Evolutionary conservation across 1,284 basidiomycete species (phyloP), one percentile per base, ranked within the genome.

Genomic region (Cerioporus squamosus): DNA sequence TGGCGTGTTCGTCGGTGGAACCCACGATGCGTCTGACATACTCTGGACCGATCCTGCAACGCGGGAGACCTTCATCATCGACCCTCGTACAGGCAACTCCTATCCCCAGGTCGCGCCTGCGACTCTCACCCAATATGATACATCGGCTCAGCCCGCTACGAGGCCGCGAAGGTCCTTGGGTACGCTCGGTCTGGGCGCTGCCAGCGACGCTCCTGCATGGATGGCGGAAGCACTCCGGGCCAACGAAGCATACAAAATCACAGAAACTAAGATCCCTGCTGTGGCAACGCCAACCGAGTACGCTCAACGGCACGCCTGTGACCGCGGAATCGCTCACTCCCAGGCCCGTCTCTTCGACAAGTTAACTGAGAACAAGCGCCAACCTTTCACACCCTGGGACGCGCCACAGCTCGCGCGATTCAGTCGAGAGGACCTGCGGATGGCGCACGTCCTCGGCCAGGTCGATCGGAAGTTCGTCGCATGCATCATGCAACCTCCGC

Each of bases 401-500:
- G 49, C 65, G 46, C 40, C 62, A 18, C 59, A 42, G 5, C 60
- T 56, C 46, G 74, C 73, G 47, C 75, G 76, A 17, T 86, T 91
- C 65, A 71, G 72, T 38, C 83, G 79, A 55, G 71, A 75, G 9
- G 83, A 87, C 60, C 77, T 95, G 47, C 68, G 65, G 17, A 69
- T 71, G 20, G 86, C 88, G 38, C 71, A 69, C 42, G 79, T 94
- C 44, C 80, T 98, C 44, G 84, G 82, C 42, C 96, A 98, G 70
- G 86, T 97, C 17, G 96, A 98, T 72, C 75, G 78, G 59, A 98
- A 98, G 75, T 98, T 95, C 71, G 84, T 97, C 61, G 87, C 88
- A 22, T 94, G 93, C 73, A 68, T 88, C 23, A 67, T 84, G 5
- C 47, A 36, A 10, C 33, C 33, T 36, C 12, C 33, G 33, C 33